A percentile compares a stretch with the other conserved stretches of the same genome.
These are phyloP conservation scores for Phytophthora fragariaefolia DNA, from an alignment of 352 stramenopile species.

Conservation along the genomic window DNA sequence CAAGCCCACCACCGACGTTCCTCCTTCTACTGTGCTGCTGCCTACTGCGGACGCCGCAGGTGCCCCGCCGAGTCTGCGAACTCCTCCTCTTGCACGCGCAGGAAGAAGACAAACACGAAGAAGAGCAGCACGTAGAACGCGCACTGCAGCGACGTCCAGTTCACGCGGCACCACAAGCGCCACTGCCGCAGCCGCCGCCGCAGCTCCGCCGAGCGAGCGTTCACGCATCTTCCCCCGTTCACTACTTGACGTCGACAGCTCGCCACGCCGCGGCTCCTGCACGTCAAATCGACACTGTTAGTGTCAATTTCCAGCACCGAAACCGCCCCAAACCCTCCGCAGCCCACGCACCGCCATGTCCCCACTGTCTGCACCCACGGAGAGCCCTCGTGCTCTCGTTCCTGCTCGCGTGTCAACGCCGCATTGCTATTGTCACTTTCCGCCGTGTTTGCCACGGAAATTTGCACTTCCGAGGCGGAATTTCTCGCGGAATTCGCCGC, in stretches of 20 bases:
- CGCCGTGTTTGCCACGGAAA: conserved; percentile 1
- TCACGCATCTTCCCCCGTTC: conserved; percentile 2
- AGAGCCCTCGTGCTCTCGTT: conserved; percentile 1
- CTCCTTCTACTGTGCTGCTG: neutral
- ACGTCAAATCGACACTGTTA: conserved; percentile 10
- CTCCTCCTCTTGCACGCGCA: conserved; percentile 67
- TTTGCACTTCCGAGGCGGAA: conserved; percentile 17
- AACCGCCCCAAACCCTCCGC: neutral
- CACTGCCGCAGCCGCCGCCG: conserved; percentile 38
- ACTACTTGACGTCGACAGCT: conserved; percentile 14
- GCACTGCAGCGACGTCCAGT: conserved; percentile 63
- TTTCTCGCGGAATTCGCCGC: conserved; percentile 9
- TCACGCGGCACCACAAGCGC: conserved; percentile 59
- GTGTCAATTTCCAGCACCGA: neutral
- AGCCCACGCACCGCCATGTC: conserved; percentile 15
- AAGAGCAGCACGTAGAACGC: conserved; percentile 72
- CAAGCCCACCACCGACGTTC: neutral
- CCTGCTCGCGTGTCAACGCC: conserved; percentile 11
- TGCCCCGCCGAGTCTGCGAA: conserved; percentile 40
- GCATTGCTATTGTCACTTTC: conserved; percentile 7
- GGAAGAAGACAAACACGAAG: conserved; percentile 65
- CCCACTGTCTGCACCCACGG: conserved; percentile 17
- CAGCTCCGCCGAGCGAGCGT: conserved; percentile 5
- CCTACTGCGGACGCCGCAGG: conserved; percentile 27
- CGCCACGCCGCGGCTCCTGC: conserved; percentile 11